These are phyloP conservation scores for Mycena galopus DNA, from an alignment of 768 basidiomycete species.

Conservation along the genomic window DNA sequence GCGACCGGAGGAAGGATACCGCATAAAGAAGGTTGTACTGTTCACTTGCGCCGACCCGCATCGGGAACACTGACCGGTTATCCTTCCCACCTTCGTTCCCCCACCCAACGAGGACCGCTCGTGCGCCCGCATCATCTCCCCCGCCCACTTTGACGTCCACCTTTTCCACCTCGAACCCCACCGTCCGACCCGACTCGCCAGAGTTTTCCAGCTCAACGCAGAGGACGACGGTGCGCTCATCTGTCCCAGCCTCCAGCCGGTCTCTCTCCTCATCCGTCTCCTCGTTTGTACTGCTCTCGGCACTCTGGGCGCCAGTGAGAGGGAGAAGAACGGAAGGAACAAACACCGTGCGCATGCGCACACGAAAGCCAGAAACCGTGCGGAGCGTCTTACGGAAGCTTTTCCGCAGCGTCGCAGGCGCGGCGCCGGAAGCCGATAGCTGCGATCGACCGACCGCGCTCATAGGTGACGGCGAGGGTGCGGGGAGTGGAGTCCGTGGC, in stretches of 20 bases:
- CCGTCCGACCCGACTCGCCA: constrained; percentile 68
- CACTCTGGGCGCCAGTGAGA: constrained; percentile 46
- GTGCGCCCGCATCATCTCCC: constrained; percentile 55
- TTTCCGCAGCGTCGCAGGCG: constrained; percentile 82
- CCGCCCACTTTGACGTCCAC: constrained; percentile 85
- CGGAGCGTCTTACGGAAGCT: constrained; percentile 85
- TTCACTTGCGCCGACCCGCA: constrained; percentile 76
- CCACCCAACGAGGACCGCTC: constrained; percentile 64
- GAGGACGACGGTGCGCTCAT: constrained; percentile 89
- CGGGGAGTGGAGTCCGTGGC: constrained; percentile 52
- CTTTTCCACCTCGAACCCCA: constrained; percentile 82
- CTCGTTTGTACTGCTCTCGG: constrained; percentile 35
- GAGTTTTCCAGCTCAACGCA: constrained; percentile 93
- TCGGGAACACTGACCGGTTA: constrained; percentile 71
- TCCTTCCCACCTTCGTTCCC: constrained; percentile 67
- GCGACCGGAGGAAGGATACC: constrained; percentile 82
- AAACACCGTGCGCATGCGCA: constrained; percentile 95
- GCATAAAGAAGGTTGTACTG: constrained; percentile 93
- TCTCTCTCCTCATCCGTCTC: constrained; percentile 61
- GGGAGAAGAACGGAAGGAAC: constrained; percentile 86
- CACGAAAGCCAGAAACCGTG: constrained; percentile 86
- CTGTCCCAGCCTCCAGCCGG: constrained; percentile 75
- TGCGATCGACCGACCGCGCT: constrained; percentile 51
- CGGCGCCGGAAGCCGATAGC: constrained; percentile 39
- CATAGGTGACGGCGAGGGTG: constrained; percentile 65